These are phyloP conservation scores for Solanum neorickii DNA, from an alignment of 257 asterid species.

Conservation along the genomic window DNA sequence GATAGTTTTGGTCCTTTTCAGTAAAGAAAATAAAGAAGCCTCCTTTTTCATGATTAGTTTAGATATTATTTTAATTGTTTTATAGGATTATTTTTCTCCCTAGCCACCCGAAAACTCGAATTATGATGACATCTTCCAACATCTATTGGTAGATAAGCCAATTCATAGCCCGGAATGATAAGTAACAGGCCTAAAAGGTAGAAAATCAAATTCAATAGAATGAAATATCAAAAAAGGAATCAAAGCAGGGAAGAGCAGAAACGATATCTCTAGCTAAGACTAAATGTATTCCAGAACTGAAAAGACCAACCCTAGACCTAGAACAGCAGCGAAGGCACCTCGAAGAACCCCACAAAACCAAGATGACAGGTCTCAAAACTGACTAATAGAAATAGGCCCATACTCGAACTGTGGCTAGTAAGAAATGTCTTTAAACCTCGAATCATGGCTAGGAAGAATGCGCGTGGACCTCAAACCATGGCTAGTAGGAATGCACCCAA, in stretches of 20 bases:
- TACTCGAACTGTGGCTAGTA: neutral
- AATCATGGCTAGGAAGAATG: neutral
- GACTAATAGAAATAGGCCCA: neutral
- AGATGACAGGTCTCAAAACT: neutral
- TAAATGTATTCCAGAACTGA: neutral
- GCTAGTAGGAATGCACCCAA: neutral
- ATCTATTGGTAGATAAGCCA: neutral
- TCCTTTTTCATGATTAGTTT: neutral
- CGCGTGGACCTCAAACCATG: neutral
- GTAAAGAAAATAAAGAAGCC: neutral
- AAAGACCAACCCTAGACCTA: neutral
- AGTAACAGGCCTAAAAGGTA: neutral
- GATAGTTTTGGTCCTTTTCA: no score
- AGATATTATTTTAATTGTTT: neutral
- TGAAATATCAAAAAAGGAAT: neutral
- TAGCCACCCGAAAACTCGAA: neutral
- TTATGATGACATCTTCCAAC: neutral
- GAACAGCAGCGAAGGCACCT: neutral
- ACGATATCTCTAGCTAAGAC: neutral
- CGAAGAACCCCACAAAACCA: neutral
- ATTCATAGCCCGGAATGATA: neutral
- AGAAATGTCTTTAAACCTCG: neutral
- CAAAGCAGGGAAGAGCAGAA: neutral
- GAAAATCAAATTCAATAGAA: neutral
- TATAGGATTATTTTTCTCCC: neutral